Evolutionary conservation across 2,329 filamentous ascomycete genomes (phyloP).

Genomic region (Exophiala sideris): DNA sequence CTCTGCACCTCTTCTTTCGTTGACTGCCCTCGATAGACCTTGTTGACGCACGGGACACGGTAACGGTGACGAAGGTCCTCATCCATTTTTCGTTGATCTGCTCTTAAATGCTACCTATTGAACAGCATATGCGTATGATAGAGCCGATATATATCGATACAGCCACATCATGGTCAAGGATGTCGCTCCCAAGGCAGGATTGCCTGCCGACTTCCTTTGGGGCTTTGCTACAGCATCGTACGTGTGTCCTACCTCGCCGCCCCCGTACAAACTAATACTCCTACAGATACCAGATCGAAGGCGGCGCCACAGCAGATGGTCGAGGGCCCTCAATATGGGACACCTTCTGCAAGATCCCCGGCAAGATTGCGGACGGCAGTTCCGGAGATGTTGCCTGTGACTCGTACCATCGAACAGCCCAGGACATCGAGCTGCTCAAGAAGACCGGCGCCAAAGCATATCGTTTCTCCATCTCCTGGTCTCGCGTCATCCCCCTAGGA

Average conservation of each 20-base stretch:
- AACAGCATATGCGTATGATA: neutral
- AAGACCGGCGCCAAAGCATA: constrained; percentile 69
- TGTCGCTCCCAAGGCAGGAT: constrained; percentile 32
- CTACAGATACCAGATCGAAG: constrained; percentile 81
- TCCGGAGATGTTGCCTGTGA: constrained; percentile 78
- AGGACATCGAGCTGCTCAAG: constrained; percentile 77
- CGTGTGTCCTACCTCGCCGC: constrained; percentile 32
- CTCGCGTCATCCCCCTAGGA: constrained; percentile 79
- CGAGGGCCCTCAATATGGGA: constrained; percentile 85
- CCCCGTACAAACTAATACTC: neutral
- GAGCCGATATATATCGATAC: neutral
- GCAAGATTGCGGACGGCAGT: constrained; percentile 76
- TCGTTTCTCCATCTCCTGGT: constrained; percentile 81
- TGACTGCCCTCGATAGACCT: neutral
- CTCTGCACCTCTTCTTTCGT: neutral
- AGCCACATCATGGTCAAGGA: constrained; percentile 20
- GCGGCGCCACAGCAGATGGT: constrained; percentile 69
- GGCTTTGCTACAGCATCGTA: constrained; percentile 76
- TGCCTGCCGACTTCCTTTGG: constrained; percentile 71
- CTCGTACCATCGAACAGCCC: constrained; percentile 74
- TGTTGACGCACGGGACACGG: no score
- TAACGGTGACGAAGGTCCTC: no score
- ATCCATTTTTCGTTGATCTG: no score
- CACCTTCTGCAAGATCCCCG: constrained; percentile 74
- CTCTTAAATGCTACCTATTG: no score